Evolutionary conservation across 108 stramenopile species (phyloP).

Genomic region (Cyclotella sp.): DNA sequence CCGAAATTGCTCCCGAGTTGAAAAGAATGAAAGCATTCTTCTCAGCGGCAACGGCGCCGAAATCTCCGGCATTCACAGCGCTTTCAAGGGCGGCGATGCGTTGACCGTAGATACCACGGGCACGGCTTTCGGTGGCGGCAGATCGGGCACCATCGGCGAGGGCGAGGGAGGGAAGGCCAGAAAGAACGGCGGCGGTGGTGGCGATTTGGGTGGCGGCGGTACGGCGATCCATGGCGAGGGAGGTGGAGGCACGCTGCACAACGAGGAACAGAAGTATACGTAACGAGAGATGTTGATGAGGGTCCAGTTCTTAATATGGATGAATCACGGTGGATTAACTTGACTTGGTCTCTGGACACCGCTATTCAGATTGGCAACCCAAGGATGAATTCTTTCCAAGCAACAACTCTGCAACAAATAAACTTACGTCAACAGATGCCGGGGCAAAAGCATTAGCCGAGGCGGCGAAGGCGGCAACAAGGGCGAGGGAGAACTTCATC

Average conservation of each 20-base stretch:
- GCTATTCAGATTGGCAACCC: not conserved
- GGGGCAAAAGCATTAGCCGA: conserved; percentile 85
- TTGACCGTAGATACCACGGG: conserved; percentile 84
- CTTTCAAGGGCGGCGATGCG: conserved; percentile 86
- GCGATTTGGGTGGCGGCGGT: conserved; percentile 85
- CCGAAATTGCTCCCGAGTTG: conserved; percentile 91
- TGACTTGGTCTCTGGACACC: too few relatives aligned
- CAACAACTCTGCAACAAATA: not conserved
- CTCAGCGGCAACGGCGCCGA: conserved; percentile 87
- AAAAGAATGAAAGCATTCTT: conserved; percentile 94
- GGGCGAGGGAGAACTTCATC: conserved; percentile 83
- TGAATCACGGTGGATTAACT: too few relatives aligned
- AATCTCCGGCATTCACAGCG: conserved; percentile 88
- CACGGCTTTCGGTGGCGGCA: conserved; percentile 70
- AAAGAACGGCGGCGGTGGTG: conserved; percentile 68
- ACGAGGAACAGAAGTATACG: not conserved
- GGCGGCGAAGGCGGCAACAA: conserved; percentile 70
- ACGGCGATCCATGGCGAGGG: conserved; percentile 90
- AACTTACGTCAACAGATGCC: conserved; percentile 53
- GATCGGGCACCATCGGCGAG: conserved; percentile 92
- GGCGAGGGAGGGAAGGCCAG: conserved; percentile 71
- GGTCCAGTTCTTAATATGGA: too few relatives aligned
- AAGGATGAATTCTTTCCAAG: conserved; percentile 31
- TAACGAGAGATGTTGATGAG: not conserved
- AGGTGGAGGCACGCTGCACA: conserved; percentile 75